Base-by-base conservation (phyloP, 2,329 filamentous ascomycete genomes). In the Neospermospora avenae region DNA sequence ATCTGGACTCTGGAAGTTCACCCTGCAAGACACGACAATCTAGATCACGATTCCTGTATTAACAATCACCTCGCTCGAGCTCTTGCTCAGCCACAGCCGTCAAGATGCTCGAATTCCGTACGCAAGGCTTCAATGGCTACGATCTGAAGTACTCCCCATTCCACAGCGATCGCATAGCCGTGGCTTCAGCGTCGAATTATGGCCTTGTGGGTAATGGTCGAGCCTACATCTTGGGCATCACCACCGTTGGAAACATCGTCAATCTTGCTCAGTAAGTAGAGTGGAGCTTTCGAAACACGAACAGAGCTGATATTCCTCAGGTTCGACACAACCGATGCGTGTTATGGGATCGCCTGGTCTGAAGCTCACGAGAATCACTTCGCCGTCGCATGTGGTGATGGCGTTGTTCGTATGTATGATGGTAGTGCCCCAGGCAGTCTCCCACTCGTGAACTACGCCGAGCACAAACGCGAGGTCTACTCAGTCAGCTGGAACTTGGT, bases 131-230 rank as follows among this genome's bases (percentile, higher is more conserved):
- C 82, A 96, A 98, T 76, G 93, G 93, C 70, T 97, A 96, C 77
- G 91, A 90, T 68, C 92, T 97, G 76, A 96, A 97, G 77, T 99
- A 98, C 81, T 98, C 93, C 58, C 95, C 95, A 6, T 99, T 97
- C 80, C 96, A 96, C 79, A 95, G 98, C 78, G 95, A 90, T 67
- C 87, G 93, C 65, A 86, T 99, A 65, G 93, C 93, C 59, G 92
- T 97, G 69, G 90, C 91, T 31, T 84, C 90, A 1, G 89, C 92
- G n/a, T 86, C 93, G 65, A 98, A 99, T 80, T 99, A 95, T 77
- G 95, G 95, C 41, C 89, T 99, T 41, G 93, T 99, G 37, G 95
- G 95, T 51, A 99, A 99, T 78, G 95, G 95, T 11, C 86, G 93
- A 45, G 77, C 98, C 0, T 98, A 90, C 72, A 86, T 93, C 60